phyloP scores from a whole-genome alignment of 352 stramenopile genomes.

The Elongisporangium anandrum region DNA sequence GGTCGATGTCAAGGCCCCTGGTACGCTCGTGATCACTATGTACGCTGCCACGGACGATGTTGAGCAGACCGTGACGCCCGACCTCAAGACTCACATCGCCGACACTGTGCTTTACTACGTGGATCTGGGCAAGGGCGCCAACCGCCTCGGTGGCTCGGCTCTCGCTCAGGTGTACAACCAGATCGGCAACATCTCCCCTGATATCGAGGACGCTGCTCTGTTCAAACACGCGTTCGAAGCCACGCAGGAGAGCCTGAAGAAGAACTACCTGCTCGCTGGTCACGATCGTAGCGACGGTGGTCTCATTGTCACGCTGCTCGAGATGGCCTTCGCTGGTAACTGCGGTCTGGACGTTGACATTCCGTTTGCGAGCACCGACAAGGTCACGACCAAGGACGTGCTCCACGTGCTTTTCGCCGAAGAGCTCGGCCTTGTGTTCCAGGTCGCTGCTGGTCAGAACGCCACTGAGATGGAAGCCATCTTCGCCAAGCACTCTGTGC shows the following conservation, averaged over 20 bases:
- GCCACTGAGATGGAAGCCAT: slow-evolving; percentile 76
- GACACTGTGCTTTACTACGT: slow-evolving; percentile 93
- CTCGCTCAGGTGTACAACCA: slow-evolving; percentile 93
- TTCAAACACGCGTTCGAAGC: slow-evolving; percentile 94
- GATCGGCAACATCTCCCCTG: slow-evolving; percentile 79
- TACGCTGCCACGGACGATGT: slow-evolving; percentile 98
- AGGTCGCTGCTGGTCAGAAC: slow-evolving; percentile 78
- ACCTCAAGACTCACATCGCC: slow-evolving; percentile 90
- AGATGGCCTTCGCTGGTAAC: slow-evolving; percentile 99
- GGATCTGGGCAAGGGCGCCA: slow-evolving; percentile 89
- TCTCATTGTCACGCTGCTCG: slow-evolving; percentile 92
- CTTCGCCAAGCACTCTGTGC: slow-evolving; percentile 83
- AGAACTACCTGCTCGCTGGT: slow-evolving; percentile 90
- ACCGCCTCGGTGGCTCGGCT: slow-evolving; percentile 94
- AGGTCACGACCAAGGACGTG: slow-evolving; percentile 54
- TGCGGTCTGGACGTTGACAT: slow-evolving; percentile 94
- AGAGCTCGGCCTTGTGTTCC: slow-evolving; percentile 96
- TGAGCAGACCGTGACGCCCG: slow-evolving; percentile 95
- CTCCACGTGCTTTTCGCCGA: slow-evolving; percentile 93
- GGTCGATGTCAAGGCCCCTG: slow-evolving; percentile 97
- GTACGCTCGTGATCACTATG: slow-evolving; percentile 96
- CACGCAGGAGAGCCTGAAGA: slow-evolving; percentile 91
- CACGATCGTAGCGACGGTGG: slow-evolving; percentile 99
- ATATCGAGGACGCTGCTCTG: slow-evolving; percentile 92
- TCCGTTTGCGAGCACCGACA: slow-evolving; percentile 25